phyloP scores from a whole-genome alignment of 1,284 basidiomycete genomes.

The Rhodotorula sp. region DNA sequence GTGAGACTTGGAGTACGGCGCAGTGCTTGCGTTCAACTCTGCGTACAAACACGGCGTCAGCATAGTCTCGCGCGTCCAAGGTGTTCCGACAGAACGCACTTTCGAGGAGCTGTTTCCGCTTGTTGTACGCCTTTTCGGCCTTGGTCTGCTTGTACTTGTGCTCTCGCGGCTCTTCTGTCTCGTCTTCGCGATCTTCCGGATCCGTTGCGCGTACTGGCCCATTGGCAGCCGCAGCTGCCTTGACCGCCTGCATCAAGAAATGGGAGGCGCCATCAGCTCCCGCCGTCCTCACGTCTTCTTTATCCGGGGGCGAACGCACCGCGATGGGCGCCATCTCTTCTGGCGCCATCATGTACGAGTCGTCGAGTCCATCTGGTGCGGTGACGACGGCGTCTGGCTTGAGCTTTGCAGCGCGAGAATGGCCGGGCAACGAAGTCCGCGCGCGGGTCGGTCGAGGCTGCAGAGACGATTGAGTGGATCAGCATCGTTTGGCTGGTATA shows the following conservation, averaged over 20 bases:
- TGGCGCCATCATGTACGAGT: conserved; percentile 23
- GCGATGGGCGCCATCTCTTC: conserved; percentile 23
- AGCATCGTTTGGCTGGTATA: neutral
- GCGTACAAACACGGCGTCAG: neutral
- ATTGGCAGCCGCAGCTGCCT: neutral
- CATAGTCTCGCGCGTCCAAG: conserved; percentile 20
- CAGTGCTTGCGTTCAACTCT: conserved; percentile 60
- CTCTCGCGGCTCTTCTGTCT: neutral
- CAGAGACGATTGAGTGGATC: neutral
- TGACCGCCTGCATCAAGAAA: conserved; percentile 4
- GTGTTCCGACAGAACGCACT: conserved; percentile 51
- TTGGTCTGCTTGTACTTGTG: conserved; percentile 54
- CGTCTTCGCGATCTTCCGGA: neutral
- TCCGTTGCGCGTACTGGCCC: neutral
- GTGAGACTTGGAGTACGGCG: conserved; percentile 73
- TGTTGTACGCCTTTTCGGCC: conserved; percentile 66
- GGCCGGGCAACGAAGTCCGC: conserved; percentile 34
- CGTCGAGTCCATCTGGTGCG: conserved; percentile 22
- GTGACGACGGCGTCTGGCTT: neutral
- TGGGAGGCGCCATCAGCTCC: neutral
- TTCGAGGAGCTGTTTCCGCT: conserved; percentile 66
- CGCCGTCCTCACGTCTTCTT: neutral
- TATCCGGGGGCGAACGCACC: neutral
- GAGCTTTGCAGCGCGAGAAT: conserved; percentile 18
- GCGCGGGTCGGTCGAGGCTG: conserved; percentile 29